phyloP scores from a whole-genome alignment of 1,139 yeast genomes.

The Protomyces arabidopsidicola region DNA sequence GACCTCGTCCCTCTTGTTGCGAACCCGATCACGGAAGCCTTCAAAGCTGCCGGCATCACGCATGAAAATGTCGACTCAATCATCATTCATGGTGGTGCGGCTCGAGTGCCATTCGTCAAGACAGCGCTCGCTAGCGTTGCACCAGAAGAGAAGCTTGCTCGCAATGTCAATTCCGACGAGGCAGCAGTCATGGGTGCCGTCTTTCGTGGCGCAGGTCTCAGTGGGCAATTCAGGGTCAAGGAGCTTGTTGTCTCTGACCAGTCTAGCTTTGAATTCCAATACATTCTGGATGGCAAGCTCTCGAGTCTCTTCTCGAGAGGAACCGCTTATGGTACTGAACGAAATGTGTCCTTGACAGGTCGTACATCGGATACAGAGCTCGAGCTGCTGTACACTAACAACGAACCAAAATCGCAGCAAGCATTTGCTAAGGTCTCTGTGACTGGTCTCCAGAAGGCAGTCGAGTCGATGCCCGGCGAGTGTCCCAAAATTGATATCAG shows the following conservation, averaged over 20 bases:
- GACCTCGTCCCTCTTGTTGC: slow-evolving; percentile 48
- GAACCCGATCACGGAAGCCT: slow-evolving; percentile 55
- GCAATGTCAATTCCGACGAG: slow-evolving; percentile 92
- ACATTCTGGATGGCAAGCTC: slow-evolving; percentile 18
- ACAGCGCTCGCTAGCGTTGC: slow-evolving; percentile 44
- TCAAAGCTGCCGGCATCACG: slow-evolving; percentile 38
- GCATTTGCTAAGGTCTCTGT: slow-evolving; percentile 1
- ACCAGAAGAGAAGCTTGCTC: slow-evolving; percentile 57
- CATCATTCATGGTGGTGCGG: slow-evolving; percentile 83
- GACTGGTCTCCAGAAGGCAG: slow-evolving; percentile 13
- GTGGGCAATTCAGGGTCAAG: slow-evolving; percentile 58
- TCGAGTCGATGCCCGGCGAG: not conserved
- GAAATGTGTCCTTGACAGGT: not conserved
- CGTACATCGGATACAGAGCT: not conserved
- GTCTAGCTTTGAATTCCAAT: slow-evolving; percentile 45
- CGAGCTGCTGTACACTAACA: not conserved
- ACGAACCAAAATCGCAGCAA: not conserved
- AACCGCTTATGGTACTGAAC: slow-evolving; percentile 5
- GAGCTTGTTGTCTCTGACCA: slow-evolving; percentile 58
- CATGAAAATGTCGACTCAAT: slow-evolving; percentile 54
- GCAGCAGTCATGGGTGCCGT: slow-evolving; percentile 89
- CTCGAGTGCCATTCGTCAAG: slow-evolving; percentile 86
- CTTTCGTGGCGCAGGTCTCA: slow-evolving; percentile 64
- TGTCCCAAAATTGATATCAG: slow-evolving; percentile 2
- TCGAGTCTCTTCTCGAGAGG: slow-evolving; percentile 45